Evolutionary conservation across 352 stramenopile genomes (phyloP), one percentile per base, ranked within the genome.

Genomic region (Peronosclerospora sorghi): DNA sequence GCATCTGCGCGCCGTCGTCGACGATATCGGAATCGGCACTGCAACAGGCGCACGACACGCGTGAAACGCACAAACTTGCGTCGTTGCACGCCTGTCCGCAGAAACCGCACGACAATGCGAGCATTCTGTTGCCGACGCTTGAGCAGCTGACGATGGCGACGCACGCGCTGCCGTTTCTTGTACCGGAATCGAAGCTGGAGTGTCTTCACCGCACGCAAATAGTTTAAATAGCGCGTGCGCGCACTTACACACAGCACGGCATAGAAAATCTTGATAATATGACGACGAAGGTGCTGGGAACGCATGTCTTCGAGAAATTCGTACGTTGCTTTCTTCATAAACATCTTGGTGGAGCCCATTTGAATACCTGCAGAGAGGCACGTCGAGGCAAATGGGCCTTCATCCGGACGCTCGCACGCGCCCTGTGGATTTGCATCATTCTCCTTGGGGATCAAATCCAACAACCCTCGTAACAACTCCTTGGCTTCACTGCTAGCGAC

Each of bases 311-410:
- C 88, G 8, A 98, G 69, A 30, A 88, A 88, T 18, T 92, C 79
- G 21, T 95, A 95, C 13, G 95, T 77, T 35, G 78, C 62, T 45
- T 87, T 83, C 38, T 94, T 94, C 30, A 98, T 54, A 55, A 98
- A 98, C 45, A 98, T 94, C 60, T 98, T 98, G 1, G 91, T 88
- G 40, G 85, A 82, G 18, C 94, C 94, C 62, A 97, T 95, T 56
- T 98, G 93, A 50, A 86, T 48, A 8, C 75, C 75, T 13, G 73
- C 72, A 0, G 56, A 27, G n/a, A 84, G 62, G 23, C 73, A 90
- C 28, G 63, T 59, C 5, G 59, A 70, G 2, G 66, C 52, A 30
- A 88, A 88, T 26, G 84, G 63, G 5, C 62, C 63, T 50, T 86
- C 71, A 18, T 86, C 68, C 13, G 71, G 80, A 51, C 73, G 59